These are phyloP conservation scores for Amaranthus hypochondriacus DNA, from an alignment of 148 eudicot species.

Conservation along the genomic window DNA sequence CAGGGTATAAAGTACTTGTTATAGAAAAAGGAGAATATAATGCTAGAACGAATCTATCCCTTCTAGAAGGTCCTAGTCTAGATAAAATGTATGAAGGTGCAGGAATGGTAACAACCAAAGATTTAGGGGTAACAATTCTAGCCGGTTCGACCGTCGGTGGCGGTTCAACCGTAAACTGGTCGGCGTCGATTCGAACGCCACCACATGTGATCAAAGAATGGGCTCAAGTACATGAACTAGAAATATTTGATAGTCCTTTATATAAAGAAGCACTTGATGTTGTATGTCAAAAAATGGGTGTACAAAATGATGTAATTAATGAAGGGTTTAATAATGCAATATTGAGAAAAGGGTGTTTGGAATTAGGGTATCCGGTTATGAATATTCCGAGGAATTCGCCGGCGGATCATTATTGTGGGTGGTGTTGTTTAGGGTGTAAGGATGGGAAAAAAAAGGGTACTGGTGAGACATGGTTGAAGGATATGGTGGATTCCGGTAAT, in stretches of 20 bases:
- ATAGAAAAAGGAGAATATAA: slow-evolving; percentile 60
- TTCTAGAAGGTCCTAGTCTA: slow-evolving; percentile 58
- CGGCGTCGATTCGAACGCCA: slow-evolving; percentile 65
- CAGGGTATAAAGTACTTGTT: slow-evolving; percentile 74
- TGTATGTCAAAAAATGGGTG: slow-evolving; percentile 66
- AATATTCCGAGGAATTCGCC: slow-evolving; percentile 53
- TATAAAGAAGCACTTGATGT: slow-evolving; percentile 51
- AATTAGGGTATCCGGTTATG: slow-evolving; percentile 51
- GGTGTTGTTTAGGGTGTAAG: slow-evolving; percentile 83
- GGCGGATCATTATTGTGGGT: slow-evolving; percentile 64
- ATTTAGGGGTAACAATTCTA: slow-evolving; percentile 40
- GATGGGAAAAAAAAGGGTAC: slow-evolving; percentile 68
- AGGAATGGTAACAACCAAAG: slow-evolving; percentile 45
- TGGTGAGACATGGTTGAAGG: slow-evolving; percentile 69
- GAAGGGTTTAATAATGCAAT: slow-evolving; percentile 67
- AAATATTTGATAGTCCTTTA: slow-evolving; percentile 41
- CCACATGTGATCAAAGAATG: slow-evolving; percentile 51
- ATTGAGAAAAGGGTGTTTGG: slow-evolving; percentile 57
- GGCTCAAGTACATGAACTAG: slow-evolving; percentile 35
- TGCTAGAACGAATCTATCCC: slow-evolving; percentile 51
- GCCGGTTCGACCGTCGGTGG: slow-evolving; percentile 84
- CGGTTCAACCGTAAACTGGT: slow-evolving; percentile 72
- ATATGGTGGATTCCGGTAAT: slow-evolving; percentile 55
- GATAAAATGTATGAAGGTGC: slow-evolving; percentile 62
- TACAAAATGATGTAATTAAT: slow-evolving; percentile 44